phyloP scores from a whole-genome alignment of 306 rosid genomes.

The Acacia acuminata region DNA sequence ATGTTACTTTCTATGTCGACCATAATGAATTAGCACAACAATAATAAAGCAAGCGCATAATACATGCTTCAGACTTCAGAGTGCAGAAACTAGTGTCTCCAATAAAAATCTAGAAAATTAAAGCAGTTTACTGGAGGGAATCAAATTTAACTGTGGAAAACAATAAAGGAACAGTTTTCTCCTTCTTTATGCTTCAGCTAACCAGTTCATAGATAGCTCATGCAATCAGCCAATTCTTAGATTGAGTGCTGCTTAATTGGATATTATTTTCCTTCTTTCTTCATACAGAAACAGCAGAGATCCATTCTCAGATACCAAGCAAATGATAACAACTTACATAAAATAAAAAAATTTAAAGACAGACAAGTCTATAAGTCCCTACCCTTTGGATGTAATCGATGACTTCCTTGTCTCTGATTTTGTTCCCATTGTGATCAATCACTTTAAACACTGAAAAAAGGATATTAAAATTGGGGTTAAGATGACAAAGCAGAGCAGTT shows the following conservation, averaged over 20 bases:
- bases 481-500: constrained; percentile 22
- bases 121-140: background rate
- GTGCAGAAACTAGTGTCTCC: background rate
- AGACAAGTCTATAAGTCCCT: constrained; percentile 27
- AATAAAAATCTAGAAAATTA: background rate
- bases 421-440: constrained; percentile 70
- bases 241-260: constrained; percentile 15
- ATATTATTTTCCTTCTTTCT: background rate
- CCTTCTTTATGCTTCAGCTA: background rate
- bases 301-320: background rate
- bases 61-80: constrained; percentile 5
- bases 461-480: background rate
- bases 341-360: constrained; percentile 2
- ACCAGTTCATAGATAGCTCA: background rate
- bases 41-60: background rate
- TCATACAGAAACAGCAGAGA: background rate
- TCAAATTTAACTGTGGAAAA: background rate
- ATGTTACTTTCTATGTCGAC: background rate
- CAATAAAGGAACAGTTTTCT: background rate
- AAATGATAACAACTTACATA: constrained; percentile 12
- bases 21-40: background rate
- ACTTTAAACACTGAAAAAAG: constrained; percentile 78
- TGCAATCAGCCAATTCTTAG: background rate
- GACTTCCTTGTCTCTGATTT: constrained; percentile 83
- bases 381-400: constrained; percentile 84